phyloP scores from a whole-genome alignment of 2,329 filamentous ascomycete genomes.

The Pseudogymnoascus sp. region DNA sequence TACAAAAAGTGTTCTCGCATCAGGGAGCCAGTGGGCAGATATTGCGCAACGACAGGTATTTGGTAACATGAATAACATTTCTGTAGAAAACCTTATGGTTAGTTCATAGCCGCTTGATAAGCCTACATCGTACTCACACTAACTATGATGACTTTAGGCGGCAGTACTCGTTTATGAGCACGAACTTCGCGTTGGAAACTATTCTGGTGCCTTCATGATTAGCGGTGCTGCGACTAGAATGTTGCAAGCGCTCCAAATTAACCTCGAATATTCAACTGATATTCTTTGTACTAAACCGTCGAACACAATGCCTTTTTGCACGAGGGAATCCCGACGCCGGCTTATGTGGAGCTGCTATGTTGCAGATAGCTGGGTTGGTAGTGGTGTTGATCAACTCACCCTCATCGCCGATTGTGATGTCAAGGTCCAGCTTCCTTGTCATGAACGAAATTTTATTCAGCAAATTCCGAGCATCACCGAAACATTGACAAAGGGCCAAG shows the following conservation, averaged over 20 bases:
- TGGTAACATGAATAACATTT: constrained; percentile 7
- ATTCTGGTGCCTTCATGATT: constrained; percentile 28
- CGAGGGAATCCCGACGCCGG: constrained; percentile 26
- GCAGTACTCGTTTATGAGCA: constrained; percentile 28
- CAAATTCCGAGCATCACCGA: constrained; percentile 26
- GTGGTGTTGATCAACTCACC: constrained; percentile 27
- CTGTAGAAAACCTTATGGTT: constrained; percentile 11
- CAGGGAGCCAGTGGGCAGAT: constrained; percentile 11
- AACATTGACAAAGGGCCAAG: constrained; percentile 19
- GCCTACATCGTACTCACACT: neutral
- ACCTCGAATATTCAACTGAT: constrained; percentile 28
- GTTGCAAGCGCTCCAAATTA: constrained; percentile 28
- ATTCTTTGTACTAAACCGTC: constrained; percentile 22
- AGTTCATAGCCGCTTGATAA: neutral
- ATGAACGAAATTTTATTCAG: constrained; percentile 26
- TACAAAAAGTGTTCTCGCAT: neutral
- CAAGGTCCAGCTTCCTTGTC: constrained; percentile 24
- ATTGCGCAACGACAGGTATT: constrained; percentile 6
- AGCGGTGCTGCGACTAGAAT: constrained; percentile 27
- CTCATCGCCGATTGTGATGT: constrained; percentile 26
- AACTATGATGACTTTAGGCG: constrained; percentile 16
- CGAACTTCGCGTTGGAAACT: constrained; percentile 26
- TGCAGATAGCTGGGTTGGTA: constrained; percentile 25
- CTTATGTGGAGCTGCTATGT: constrained; percentile 29
- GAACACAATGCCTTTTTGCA: constrained; percentile 13